Conservation (phyloP, 345 rosid genomes). For the Eutrema heterophyllum region DNA sequence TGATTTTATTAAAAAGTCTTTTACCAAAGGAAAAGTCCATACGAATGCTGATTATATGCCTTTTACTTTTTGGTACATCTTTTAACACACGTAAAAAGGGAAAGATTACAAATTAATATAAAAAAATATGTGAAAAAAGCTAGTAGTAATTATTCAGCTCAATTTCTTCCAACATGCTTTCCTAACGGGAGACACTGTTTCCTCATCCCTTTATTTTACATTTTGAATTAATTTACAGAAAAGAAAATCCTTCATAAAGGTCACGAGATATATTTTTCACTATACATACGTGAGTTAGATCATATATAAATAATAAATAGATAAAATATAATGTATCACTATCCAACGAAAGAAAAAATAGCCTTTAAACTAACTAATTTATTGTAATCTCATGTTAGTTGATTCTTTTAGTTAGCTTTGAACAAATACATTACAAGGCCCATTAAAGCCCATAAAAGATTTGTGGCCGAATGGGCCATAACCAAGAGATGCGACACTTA, state of each 20-base stretch:
- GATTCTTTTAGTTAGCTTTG: neutral
- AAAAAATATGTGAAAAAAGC: slow-evolving; percentile 17
- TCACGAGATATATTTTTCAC: neutral
- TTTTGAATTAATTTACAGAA: neutral
- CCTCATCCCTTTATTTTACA: slow-evolving; percentile 3
- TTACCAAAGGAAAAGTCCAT: slow-evolving; percentile 13
- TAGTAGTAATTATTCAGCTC: slow-evolving; percentile 28
- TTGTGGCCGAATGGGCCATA: neutral
- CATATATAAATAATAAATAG: too few species aligned
- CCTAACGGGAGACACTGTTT: slow-evolving; percentile 35
- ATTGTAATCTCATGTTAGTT: neutral
- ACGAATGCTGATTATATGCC: slow-evolving; percentile 30
- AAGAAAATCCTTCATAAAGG: neutral
- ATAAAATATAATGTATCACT: neutral
- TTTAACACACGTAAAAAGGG: slow-evolving; percentile 37
- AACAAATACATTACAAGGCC: neutral
- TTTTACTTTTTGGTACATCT: slow-evolving; percentile 35
- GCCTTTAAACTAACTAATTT: neutral
- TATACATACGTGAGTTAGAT: neutral
- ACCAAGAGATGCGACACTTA: neutral
- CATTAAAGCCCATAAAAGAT: neutral
- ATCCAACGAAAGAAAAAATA: neutral
- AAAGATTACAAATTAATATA: slow-evolving; percentile 19
- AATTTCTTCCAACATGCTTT: slow-evolving; percentile 30
- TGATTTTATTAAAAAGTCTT: neutral